Conservation (phyloP, 2,329 filamentous ascomycete genomes). For the Colletotrichum eremochloae region DNA sequence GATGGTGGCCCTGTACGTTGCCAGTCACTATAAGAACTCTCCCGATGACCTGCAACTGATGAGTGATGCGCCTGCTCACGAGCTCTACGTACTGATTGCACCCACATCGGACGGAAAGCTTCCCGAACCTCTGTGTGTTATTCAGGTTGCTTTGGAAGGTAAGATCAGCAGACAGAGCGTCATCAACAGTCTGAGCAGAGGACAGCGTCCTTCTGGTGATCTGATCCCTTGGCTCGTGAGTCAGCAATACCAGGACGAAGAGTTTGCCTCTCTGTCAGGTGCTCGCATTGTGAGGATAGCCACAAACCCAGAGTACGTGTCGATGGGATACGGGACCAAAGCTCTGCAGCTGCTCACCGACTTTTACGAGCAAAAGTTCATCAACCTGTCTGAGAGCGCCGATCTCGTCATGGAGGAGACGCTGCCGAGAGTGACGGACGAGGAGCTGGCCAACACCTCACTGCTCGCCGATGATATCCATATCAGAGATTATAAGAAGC, state of each 20-base stretch:
- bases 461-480: slow-evolving; percentile 90
- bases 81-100: slow-evolving; percentile 93
- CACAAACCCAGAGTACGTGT: slow-evolving; percentile 92
- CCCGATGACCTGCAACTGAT: slow-evolving; percentile 98
- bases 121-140: slow-evolving; percentile 93
- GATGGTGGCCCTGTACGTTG: slow-evolving; percentile 98
- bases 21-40: slow-evolving; percentile 97
- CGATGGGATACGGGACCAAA: slow-evolving; percentile 93
- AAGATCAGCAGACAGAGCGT: slow-evolving; percentile 95
- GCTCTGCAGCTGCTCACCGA: slow-evolving; percentile 89
- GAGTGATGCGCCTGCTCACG: slow-evolving; percentile 97
- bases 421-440: slow-evolving; percentile 86
- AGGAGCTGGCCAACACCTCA: slow-evolving; percentile 80
- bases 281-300: slow-evolving; percentile 94
- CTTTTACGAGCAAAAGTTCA: slow-evolving; percentile 95
- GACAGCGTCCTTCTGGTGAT: slow-evolving; percentile 90
- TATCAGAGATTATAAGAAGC: slow-evolving; percentile 88
- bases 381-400: slow-evolving; percentile 82
- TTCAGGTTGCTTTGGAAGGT: slow-evolving; percentile 94
- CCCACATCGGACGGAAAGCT: slow-evolving; percentile 85
- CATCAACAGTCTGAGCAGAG: slow-evolving; percentile 87
- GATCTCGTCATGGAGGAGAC: slow-evolving; percentile 66
- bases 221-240: slow-evolving; percentile 98
- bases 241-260: slow-evolving; percentile 97
- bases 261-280: slow-evolving; percentile 93